Evolutionary conservation across 805 yeast species (phyloP), one percentile per base, ranked within the genome.

Genomic region (Kuraishia capsulata): DNA sequence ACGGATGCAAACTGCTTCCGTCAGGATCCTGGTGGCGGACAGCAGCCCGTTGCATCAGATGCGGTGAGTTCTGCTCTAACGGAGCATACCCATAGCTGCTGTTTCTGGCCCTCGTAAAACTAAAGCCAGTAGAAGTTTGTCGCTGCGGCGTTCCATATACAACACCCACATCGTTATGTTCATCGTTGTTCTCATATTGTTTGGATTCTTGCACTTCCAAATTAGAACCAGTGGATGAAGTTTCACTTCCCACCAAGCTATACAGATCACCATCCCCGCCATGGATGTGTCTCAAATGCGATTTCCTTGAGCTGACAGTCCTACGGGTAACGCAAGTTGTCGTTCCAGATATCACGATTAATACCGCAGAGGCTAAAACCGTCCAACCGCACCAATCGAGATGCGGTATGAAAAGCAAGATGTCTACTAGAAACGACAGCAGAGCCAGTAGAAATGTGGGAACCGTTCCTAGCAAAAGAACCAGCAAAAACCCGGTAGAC

Each of bases 371-470:
- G 0, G 76, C 76, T 20, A 89, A 61, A 42, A 84, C 71, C 37
- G 82, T 62, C 97, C 97, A 90, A 20, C 96, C 96, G 33, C 81
- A 72, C 78, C 87, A 88, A 39, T 76, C 70, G 39, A 90, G 61
- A 51, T 78, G 76, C 2, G 89, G 84, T 2, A 80, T 70, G 50
- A 90, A 90, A 37, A 90, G 57, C 30, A 89, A 57, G 29, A 89
- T 73, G 54, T 90, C 97, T 3, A 86, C 86, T 42, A 89, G 61
- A 46, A 90, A 84, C 5, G 89, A 79, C 37, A 90, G 64, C 36
- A 89, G 59, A 1, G 84, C 64, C 31, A 82, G 64, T 40, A 89
- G 52, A 48, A 88, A 86, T 0, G 87, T 67, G 2, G 87, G 78
- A 32, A 84, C 53, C 2, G 87, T 69, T 57, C 82, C 65, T 2